Base-by-base conservation (phyloP, 2,329 filamentous ascomycete species). In the Aureobasidium sp. region DNA sequence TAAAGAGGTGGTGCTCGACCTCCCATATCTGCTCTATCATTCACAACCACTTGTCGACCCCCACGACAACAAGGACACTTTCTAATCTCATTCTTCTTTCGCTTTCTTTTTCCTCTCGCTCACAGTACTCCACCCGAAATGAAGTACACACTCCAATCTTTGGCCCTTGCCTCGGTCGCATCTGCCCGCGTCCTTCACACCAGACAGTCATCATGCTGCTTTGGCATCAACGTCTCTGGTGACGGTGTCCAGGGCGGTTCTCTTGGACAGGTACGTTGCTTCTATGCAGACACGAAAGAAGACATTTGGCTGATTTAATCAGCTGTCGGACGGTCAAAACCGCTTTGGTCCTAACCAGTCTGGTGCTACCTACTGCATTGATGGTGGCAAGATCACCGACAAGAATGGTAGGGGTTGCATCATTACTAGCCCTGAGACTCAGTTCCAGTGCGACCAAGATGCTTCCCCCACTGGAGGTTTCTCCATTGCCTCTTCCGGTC, bases 311-410 rank as follows among this genome's bases (percentile, higher is more conserved):
- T 34, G 8, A 34, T 11, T 31, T 9, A 31, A 31, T 14, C 81
- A 87, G 69, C 75, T 87, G 45, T 67, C 65, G 52, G 82, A 85
- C 69, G 85, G 85, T 9, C 85, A 87, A 72, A 79, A 78, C 67
- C 78, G 83, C 52, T 76, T 84, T 41, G 80, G 81, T 27, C 69
- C 78, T 37, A 34, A 34, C 53, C 53, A 57, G 29, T 57, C 53
- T 39, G 53, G 53, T 34, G 77, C 77, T 12, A 75, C 77, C 11
- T 87, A 82, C 69, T 83, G 78, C 60, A 78, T 87, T 67, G 75
- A 78, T 63, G 76, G 77, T 48, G 79, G 80, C 41, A 73, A 41
- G 37, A 79, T 87, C 64, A 80, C 75, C 27, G 85, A 87, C 69
- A 70, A 74, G 59, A 75, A 76, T 47, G 80, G 80, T 49, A 77